Percentiles rank a stretch among this genome's conserved stretches.
These are phyloP conservation scores for Microbotryum silenes-acaulis DNA, from an alignment of 1,284 basidiomycete genomes.

Conservation along the genomic window DNA sequence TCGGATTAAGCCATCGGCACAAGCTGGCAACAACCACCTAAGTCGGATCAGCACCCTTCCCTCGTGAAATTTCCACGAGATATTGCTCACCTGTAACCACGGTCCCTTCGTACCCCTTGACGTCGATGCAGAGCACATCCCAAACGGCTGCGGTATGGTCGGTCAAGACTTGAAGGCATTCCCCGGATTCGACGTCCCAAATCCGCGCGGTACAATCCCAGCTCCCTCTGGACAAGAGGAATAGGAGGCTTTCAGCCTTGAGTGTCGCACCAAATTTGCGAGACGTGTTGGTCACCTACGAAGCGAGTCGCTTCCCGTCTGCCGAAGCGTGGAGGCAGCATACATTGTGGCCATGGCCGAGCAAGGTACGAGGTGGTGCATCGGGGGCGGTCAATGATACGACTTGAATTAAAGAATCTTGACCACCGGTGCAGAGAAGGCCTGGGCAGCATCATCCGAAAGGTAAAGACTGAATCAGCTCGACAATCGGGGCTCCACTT, in stretches of 20 bases:
- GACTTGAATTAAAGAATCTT: slow-evolving; percentile 68
- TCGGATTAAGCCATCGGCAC: slow-evolving; percentile 89
- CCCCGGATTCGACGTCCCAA: slow-evolving; percentile 55
- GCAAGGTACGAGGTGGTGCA: slow-evolving; percentile 30
- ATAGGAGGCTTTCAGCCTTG: slow-evolving; percentile 41
- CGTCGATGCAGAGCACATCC: slow-evolving; percentile 76
- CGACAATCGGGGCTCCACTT: neutral
- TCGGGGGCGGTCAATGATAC: slow-evolving; percentile 49
- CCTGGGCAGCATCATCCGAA: slow-evolving; percentile 47
- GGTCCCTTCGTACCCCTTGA: slow-evolving; percentile 52
- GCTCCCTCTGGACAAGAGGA: slow-evolving; percentile 61
- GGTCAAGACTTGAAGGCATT: slow-evolving; percentile 63
- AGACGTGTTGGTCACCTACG: slow-evolving; percentile 38
- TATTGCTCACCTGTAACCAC: slow-evolving; percentile 35
- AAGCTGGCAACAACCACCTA: slow-evolving; percentile 50
- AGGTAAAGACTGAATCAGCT: neutral
- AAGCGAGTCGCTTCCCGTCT: slow-evolving; percentile 49
- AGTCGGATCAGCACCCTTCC: neutral
- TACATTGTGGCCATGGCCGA: slow-evolving; percentile 85
- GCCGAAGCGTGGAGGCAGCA: slow-evolving; percentile 69
- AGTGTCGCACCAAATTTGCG: too few relatives aligned
- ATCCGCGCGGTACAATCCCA: slow-evolving; percentile 96
- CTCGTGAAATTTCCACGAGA: neutral
- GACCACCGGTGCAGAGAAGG: slow-evolving; percentile 70
- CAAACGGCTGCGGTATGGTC: slow-evolving; percentile 88